These are phyloP conservation scores for Turnera subulata DNA, from an alignment of 345 rosid genomes.

Conservation along the genomic window DNA sequence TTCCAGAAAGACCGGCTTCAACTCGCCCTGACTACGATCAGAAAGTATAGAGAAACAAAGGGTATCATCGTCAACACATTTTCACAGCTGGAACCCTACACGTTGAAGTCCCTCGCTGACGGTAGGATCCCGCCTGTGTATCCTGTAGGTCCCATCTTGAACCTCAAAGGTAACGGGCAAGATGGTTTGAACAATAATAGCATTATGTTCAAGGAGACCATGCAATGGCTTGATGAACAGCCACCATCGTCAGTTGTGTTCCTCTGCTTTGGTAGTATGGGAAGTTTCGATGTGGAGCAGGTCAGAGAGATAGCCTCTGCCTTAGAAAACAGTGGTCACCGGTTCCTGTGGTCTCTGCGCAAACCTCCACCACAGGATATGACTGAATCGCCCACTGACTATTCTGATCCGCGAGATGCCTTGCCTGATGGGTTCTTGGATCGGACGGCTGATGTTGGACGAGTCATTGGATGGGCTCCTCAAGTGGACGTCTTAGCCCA, in stretches of 20 bases:
- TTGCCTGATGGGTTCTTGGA: conserved; percentile 14
- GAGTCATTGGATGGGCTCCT: conserved; percentile 13
- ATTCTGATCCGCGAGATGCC: background rate
- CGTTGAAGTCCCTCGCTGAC: background rate
- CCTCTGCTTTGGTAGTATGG: conserved; percentile 54
- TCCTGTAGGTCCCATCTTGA: background rate
- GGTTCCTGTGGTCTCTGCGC: background rate
- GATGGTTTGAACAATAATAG: too few species aligned
- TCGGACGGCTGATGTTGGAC: conserved; percentile 5
- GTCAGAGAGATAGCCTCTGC: background rate
- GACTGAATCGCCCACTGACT: background rate
- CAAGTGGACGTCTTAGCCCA: conserved; percentile 15
- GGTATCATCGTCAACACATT: background rate
- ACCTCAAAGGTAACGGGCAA: conserved; percentile 8
- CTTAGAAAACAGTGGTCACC: background rate
- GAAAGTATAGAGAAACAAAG: background rate
- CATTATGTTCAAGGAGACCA: too few species aligned
- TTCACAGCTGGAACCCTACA: background rate
- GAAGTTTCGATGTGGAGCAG: background rate
- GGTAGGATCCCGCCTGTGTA: background rate
- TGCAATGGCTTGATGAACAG: conserved; percentile 48
- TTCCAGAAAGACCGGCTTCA: background rate
- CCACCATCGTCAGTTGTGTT: conserved; percentile 44
- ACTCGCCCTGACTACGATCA: background rate
- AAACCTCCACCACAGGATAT: background rate